Percentiles rank a stretch among this genome's conserved stretches.
These are phyloP conservation scores for Xanthoceras sorbifolium DNA, from an alignment of 345 rosid genomes.

Conservation along the genomic window DNA sequence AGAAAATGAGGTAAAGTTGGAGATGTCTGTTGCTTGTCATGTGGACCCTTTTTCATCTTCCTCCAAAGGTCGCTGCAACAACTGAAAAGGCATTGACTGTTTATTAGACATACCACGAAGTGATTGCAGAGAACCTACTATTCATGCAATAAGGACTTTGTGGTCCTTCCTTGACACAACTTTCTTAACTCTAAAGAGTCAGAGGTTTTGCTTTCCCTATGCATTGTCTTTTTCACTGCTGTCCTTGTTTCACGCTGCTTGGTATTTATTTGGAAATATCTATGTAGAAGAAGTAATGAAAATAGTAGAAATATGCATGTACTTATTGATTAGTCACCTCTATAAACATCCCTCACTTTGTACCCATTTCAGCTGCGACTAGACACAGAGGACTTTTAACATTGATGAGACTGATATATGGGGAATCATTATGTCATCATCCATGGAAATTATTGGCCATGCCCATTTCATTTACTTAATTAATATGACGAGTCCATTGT, in stretches of 20 bases:
- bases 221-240: conserved; percentile 6
- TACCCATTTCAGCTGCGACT: no score
- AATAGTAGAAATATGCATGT: background rate
- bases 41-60: conserved; percentile 6
- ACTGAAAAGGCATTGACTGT: conserved; percentile 29
- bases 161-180: background rate
- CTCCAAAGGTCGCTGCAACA: conserved; percentile 9
- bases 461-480: background rate
- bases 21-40: conserved; percentile 16
- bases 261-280: background rate
- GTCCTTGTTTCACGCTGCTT: conserved; percentile 15
- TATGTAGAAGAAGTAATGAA: background rate
- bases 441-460: background rate
- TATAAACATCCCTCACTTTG: no score
- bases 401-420: background rate
- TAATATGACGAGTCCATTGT: no score
- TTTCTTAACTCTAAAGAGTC: background rate
- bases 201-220: conserved; percentile 4
- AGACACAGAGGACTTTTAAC: no score
- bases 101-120: conserved; percentile 16
- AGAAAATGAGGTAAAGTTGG: conserved; percentile 15
- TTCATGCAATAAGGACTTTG: background rate
- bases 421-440: background rate
- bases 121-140: conserved; percentile 14
- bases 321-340: background rate